Conservation (phyloP, 2,329 filamentous ascomycete genomes). For the Myotisia sp. region DNA sequence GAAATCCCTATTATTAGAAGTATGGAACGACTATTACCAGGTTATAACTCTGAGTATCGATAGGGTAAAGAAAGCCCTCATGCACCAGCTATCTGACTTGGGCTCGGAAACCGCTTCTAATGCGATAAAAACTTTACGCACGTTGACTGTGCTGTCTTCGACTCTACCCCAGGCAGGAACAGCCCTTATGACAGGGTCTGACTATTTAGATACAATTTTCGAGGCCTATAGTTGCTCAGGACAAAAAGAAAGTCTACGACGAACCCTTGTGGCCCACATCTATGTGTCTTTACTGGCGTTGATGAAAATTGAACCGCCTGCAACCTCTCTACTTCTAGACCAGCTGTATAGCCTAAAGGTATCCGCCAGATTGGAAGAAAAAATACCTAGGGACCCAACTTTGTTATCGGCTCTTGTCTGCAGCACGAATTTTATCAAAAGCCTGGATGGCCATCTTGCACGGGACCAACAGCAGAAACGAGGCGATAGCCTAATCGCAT, state of each 20-base stretch:
- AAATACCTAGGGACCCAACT: slow-evolving; percentile 35
- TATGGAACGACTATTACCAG: slow-evolving; percentile 29
- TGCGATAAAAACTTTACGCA: slow-evolving; percentile 19
- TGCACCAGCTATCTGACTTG: slow-evolving; percentile 18
- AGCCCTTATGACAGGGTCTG: slow-evolving; percentile 67
- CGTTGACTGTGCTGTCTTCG: slow-evolving; percentile 28
- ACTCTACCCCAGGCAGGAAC: slow-evolving; percentile 33
- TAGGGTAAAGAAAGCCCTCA: slow-evolving; percentile 22
- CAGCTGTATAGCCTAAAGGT: slow-evolving; percentile 68
- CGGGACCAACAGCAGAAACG: slow-evolving; percentile 24
- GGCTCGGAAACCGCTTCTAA: slow-evolving; percentile 10
- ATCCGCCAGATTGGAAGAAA: slow-evolving; percentile 48
- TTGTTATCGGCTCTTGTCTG: slow-evolving; percentile 73
- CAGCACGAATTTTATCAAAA: slow-evolving; percentile 54
- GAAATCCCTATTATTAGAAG: slow-evolving; percentile 37
- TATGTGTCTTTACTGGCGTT: slow-evolving; percentile 65
- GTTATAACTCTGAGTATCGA: slow-evolving; percentile 24
- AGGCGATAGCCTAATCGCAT: slow-evolving; percentile 27
- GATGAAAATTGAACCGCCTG: slow-evolving; percentile 51
- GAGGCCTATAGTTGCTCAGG: slow-evolving; percentile 30
- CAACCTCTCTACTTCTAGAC: slow-evolving; percentile 63
- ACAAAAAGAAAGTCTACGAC: slow-evolving; percentile 45
- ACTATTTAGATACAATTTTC: slow-evolving; percentile 64
- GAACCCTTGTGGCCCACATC: slow-evolving; percentile 53
- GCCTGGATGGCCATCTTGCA: slow-evolving; percentile 25